Base-by-base conservation (phyloP, 2,329 filamentous ascomycete species). In the Pseudophaeomoniella oleicola region DNA sequence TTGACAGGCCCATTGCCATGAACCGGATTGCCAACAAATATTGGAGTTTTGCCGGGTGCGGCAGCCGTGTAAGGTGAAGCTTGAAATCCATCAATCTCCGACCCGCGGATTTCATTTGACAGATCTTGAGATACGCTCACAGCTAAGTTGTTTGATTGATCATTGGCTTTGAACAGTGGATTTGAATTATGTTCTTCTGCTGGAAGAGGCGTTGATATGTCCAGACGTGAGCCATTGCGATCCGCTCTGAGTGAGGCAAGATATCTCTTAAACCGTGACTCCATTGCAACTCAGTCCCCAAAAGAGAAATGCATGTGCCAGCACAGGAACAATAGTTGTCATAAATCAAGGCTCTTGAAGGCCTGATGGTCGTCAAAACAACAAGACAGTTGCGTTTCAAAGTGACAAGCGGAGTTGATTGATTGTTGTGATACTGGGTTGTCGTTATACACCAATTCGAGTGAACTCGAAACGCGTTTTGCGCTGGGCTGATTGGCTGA, bases 1-100 rank as follows among this genome's bases (percentile, higher is more conserved):
- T 46, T 50, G 17, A 48, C 44, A 9, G 47, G 45, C 5, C 46
- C 47, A 42, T 50, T 50, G 3, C 47, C 47, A 31, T 45, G 40
- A 12, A 46, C 42, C 30, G 46, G 47, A 15, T 36, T 40, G 13
- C 42, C 39, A 16, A 40, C 43, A 19, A 48, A 16, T 16, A 42
- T 34, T 19, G 47, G 47, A 16, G 41, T 37, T 27, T 38, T 46
- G 14, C 47, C 44, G n/a, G 46, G 35, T 4, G 35, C 19, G 15
- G 42, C 39, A 12, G 37, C 32, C 12, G 45, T 33, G 33, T 50
- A 50, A 16, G 46, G 41, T 14, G 42, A 29, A 5, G 34, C 22
- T 27, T 9, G 22, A 27, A 27, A 27, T 27, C n/a, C 22, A n/a
- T 27, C 22, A n/a, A 27, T 27, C n/a, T n/a, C 22, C 22, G 22